Conservation (phyloP, 768 basidiomycete genomes). For the Lactarius vividus region DNA sequence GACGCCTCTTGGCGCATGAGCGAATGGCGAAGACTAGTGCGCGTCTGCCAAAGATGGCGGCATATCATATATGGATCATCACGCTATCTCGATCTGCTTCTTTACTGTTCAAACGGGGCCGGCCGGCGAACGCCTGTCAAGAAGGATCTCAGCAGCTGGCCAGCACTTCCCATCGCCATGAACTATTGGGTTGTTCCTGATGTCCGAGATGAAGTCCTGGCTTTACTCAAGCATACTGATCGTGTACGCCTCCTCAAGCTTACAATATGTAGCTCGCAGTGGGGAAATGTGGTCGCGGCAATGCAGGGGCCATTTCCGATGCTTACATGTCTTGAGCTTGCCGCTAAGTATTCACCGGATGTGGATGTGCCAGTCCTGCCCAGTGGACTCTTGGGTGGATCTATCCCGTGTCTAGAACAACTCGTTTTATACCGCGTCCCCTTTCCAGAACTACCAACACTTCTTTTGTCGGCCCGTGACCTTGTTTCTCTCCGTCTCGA, state of each 20-base stretch:
- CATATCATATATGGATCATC: background rate
- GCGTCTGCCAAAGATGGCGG: background rate
- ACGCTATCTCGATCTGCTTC: background rate
- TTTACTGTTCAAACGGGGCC: background rate
- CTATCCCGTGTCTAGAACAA: background rate
- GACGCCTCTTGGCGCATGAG: too few species aligned
- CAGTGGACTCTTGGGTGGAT: background rate
- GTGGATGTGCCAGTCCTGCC: background rate
- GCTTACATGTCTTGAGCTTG: background rate
- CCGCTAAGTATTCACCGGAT: too few species aligned
- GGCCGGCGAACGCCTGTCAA: background rate
- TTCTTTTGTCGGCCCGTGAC: background rate
- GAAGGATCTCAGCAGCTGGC: background rate
- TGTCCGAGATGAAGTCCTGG: background rate
- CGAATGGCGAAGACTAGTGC: background rate
- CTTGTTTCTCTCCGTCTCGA: background rate
- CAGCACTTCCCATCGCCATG: background rate
- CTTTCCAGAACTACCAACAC: background rate
- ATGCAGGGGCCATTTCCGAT: background rate
- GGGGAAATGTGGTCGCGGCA: too few species aligned
- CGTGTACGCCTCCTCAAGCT: too few species aligned
- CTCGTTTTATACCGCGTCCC: background rate
- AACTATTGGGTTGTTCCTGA: background rate
- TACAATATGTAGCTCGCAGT: too few species aligned
- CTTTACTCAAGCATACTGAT: background rate